phyloP scores from a whole-genome alignment of 345 rosid genomes.

The Triadica sebifera region DNA sequence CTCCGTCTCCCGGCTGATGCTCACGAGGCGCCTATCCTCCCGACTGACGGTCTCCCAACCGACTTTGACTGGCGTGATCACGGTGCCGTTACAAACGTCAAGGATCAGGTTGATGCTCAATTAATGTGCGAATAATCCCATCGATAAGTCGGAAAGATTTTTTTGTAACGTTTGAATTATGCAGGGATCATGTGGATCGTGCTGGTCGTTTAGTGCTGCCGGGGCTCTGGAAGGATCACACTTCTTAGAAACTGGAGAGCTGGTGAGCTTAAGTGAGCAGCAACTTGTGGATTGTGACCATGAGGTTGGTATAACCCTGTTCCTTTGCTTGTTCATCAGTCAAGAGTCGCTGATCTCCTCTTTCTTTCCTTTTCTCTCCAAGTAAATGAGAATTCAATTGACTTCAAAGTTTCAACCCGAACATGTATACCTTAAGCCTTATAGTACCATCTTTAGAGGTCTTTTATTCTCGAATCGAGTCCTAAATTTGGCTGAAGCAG shows the following conservation, averaged over 20 bases:
- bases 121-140: background rate
- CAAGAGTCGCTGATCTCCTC: background rate
- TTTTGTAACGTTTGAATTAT: background rate
- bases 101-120: constrained; percentile 57
- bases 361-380: background rate
- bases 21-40: constrained; percentile 74
- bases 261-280: constrained; percentile 92
- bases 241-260: constrained; percentile 74
- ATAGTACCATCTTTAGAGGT: background rate
- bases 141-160: background rate
- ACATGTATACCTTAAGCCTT: no score
- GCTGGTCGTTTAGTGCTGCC: constrained; percentile 95
- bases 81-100: constrained; percentile 77
- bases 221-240: constrained; percentile 96
- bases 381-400: no score
- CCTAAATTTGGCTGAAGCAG: no score
- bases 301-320: constrained; percentile 61
- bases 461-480: no score
- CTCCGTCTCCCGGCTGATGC: constrained; percentile 76
- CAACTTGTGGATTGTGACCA: constrained; percentile 98
- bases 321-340: no score
- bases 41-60: constrained; percentile 63
- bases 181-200: constrained; percentile 94
- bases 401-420: no score
- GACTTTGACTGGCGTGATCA: constrained; percentile 92